These are phyloP conservation scores for Starmerella bombi DNA, from an alignment of 805 yeast species.

Conservation along the genomic window DNA sequence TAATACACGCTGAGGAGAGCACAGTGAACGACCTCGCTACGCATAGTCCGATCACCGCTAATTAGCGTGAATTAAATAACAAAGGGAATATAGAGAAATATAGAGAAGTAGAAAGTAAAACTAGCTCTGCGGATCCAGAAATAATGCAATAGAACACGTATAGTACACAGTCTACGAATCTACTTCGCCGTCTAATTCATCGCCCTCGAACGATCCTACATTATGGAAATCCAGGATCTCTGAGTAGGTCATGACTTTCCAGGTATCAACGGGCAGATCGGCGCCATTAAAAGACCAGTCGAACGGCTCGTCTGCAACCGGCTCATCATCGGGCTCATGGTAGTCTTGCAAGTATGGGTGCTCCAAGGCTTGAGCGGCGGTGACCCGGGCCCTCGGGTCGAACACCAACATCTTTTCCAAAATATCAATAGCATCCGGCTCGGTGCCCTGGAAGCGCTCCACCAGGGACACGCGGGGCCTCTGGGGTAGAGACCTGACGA, in stretches of 20 bases:
- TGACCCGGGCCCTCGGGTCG: constrained; percentile 87
- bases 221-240: constrained; percentile 94
- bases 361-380: constrained; percentile 77
- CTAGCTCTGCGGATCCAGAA: no score
- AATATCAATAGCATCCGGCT: constrained; percentile 64
- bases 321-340: constrained; percentile 96
- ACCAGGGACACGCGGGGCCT: constrained; percentile 82
- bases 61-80: no score
- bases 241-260: constrained; percentile 99
- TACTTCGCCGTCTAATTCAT: no score
- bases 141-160: no score
- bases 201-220: constrained; percentile 40
- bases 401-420: constrained; percentile 83
- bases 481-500: constrained; percentile 85
- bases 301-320: constrained; percentile 78
- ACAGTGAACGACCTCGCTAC: no score
- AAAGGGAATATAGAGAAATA: no score
- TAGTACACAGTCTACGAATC: no score
- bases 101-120: no score
- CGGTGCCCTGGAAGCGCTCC: constrained; percentile 61
- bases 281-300: constrained; percentile 99
- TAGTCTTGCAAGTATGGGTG: constrained; percentile 91
- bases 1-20: no score
- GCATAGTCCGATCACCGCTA: no score
- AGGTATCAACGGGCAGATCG: constrained; percentile 90